Percentiles rank a stretch among this genome's conserved stretches.
Conservation (phyloP, 148 eudicot species). For the Bassia scoparia region DNA sequence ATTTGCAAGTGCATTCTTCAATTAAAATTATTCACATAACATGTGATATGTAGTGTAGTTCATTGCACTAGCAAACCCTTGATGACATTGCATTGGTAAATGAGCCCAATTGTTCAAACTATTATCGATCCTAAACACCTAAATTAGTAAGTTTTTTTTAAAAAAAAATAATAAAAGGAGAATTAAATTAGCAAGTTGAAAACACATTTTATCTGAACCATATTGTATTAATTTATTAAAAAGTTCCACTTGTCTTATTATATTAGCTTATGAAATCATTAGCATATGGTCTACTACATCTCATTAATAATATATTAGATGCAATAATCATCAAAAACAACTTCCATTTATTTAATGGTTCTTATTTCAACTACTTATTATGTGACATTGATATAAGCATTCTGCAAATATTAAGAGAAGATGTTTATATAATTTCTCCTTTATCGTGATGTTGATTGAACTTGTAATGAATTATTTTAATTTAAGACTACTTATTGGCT, state of each 20-base stretch:
- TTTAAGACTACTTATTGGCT: no score
- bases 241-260: constrained; percentile 8
- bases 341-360: neutral
- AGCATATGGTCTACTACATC: neutral
- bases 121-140: no score
- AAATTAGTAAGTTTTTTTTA: constrained; percentile 3
- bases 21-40: neutral
- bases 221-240: constrained; percentile 14
- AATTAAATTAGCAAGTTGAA: constrained; percentile 5
- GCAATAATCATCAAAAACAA: neutral
- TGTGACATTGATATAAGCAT: neutral
- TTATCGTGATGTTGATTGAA: no score
- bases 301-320: neutral
- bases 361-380: neutral
- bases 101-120: constrained; percentile 9
- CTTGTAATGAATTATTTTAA: no score
- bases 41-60: constrained; percentile 4
- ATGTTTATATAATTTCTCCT: no score
- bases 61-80: constrained; percentile 17
- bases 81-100: constrained; percentile 11
- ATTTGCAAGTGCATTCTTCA: neutral
- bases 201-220: constrained; percentile 3
- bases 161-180: no score
- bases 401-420: neutral
- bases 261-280: neutral